Evolutionary conservation across 768 basidiomycete genomes (phyloP).

Genomic region (Trametes cubensis): DNA sequence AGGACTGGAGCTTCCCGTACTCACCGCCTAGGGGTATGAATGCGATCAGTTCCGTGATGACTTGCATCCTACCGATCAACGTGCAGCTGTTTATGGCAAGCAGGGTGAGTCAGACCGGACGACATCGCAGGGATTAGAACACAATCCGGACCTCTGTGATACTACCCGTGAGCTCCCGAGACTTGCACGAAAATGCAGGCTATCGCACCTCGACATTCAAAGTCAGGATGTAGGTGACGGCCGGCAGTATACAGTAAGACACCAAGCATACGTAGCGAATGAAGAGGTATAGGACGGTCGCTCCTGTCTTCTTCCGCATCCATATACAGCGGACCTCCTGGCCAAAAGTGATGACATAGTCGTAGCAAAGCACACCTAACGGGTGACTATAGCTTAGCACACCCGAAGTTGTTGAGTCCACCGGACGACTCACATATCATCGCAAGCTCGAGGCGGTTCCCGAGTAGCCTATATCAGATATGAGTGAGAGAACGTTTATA

Average conservation of each 20-base stretch:
- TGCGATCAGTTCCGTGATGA: background rate
- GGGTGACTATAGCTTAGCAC: too few species aligned
- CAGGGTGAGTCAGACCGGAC: too few species aligned
- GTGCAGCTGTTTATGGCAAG: too few species aligned
- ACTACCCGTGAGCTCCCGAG: too few species aligned
- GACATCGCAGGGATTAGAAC: too few species aligned
- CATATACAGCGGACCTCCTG: background rate
- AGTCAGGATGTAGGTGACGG: background rate
- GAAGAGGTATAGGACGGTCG: background rate
- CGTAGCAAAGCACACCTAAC: background rate
- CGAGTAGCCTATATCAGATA: too few species aligned
- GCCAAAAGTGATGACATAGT: background rate
- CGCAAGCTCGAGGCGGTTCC: too few species aligned
- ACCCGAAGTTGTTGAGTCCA: background rate
- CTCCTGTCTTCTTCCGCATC: constrained; percentile 1
- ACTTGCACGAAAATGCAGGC: too few species aligned
- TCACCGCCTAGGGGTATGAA: background rate
- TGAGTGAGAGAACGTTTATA: too few species aligned
- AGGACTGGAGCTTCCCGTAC: background rate
- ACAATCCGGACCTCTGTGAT: too few species aligned
- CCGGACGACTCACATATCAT: background rate
- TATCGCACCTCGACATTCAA: too few species aligned
- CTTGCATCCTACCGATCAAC: too few species aligned
- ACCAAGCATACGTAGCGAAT: background rate
- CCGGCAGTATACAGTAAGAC: background rate